A percentile compares a stretch with the other conserved stretches of the same genome.
Evolutionary conservation across 2,329 filamentous ascomycete genomes (phyloP).

Genomic region (Ceratocystis albifundus): DNA sequence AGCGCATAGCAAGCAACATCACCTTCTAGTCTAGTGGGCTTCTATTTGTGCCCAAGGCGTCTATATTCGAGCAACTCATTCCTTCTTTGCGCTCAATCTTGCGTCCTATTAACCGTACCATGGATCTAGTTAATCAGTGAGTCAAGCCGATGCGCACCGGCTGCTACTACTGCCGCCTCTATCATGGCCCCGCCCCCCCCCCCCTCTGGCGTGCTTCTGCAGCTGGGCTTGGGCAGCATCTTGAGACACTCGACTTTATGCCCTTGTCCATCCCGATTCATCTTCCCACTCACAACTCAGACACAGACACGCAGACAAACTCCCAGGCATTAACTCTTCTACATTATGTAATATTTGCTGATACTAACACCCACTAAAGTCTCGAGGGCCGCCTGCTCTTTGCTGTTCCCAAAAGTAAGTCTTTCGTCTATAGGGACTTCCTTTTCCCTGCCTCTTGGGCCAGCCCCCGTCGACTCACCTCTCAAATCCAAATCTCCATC

Average conservation of each 20-base stretch:
- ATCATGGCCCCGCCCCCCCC: background rate
- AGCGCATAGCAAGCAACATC: background rate
- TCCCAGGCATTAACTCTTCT: background rate
- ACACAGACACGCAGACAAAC: background rate
- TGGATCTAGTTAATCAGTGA: slow-evolving; percentile 54
- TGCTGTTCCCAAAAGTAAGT: slow-evolving; percentile 94
- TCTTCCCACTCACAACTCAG: background rate
- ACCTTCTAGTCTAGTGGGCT: background rate
- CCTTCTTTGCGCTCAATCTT: background rate
- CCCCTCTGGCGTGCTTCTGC: background rate
- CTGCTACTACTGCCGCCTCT: slow-evolving; percentile 17
- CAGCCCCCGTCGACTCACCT: background rate
- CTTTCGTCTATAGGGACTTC: background rate
- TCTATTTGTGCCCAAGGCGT: background rate
- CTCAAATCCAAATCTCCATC: slow-evolving; percentile 8
- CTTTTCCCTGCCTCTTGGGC: background rate
- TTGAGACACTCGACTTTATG: background rate
- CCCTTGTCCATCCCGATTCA: background rate
- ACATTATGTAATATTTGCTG: background rate
- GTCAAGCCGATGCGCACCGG: slow-evolving; percentile 25
- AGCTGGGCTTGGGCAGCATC: background rate
- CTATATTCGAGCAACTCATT: background rate
- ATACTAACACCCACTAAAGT: slow-evolving; percentile 37
- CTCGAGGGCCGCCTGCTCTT: slow-evolving; percentile 88
- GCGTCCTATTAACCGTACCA: slow-evolving; percentile 26